phyloP scores from a whole-genome alignment of 352 stramenopile species.

The Globisporangium acanthophoron region DNA sequence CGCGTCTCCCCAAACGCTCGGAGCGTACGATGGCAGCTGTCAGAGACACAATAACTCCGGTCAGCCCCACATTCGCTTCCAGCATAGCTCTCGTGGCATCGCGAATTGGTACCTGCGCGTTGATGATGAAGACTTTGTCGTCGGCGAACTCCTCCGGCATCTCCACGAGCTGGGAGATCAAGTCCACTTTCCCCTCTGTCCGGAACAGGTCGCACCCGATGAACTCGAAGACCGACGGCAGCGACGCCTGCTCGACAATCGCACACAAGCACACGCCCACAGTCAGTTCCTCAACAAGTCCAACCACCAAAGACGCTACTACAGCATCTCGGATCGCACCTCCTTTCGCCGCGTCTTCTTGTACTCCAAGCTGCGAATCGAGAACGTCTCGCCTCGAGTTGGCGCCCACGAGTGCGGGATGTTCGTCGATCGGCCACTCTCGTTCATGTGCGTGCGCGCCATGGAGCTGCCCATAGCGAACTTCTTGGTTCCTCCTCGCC shows the following conservation, averaged over 20 bases:
- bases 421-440: slow-evolving; percentile 40
- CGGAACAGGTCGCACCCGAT: slow-evolving; percentile 66
- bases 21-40: slow-evolving; percentile 69
- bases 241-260: slow-evolving; percentile 27
- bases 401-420: slow-evolving; percentile 49
- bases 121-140: slow-evolving; percentile 75
- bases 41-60: background rate
- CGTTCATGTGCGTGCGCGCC: slow-evolving; percentile 37
- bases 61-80: background rate
- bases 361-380: slow-evolving; percentile 70
- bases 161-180: slow-evolving; percentile 68
- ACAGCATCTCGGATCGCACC: slow-evolving; percentile 21
- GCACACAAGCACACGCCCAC: background rate
- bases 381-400: slow-evolving; percentile 54
- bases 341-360: slow-evolving; percentile 82
- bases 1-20: slow-evolving; percentile 65
- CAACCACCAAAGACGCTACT: too few relatives aligned
- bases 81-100: background rate
- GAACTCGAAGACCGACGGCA: slow-evolving; percentile 70
- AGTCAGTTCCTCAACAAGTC: background rate
- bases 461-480: slow-evolving; percentile 58
- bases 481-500: slow-evolving; percentile 24
- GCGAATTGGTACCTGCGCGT: slow-evolving; percentile 42
- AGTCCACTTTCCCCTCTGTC: slow-evolving; percentile 64
- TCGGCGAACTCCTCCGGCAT: slow-evolving; percentile 47